Evolutionary conservation across 2,329 filamentous ascomycete species (phyloP).

Genomic region (Conoideocrella luteorostrata): DNA sequence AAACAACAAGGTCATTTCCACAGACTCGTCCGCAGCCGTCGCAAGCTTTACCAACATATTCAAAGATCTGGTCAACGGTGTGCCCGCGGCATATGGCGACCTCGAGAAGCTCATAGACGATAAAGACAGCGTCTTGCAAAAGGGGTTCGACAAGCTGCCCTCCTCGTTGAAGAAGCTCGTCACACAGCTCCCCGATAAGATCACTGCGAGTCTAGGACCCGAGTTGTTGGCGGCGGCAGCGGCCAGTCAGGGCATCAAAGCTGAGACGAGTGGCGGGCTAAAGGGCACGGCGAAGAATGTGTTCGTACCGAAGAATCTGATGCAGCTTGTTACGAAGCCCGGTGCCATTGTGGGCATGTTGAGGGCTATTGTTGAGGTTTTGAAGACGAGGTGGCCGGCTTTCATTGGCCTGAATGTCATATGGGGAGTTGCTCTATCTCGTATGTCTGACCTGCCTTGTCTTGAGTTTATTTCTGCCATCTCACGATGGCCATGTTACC

Average conservation of each 20-base stretch:
- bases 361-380: slow-evolving; percentile 81
- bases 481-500: too few species aligned
- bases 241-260: slow-evolving; percentile 62
- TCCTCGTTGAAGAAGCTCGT: slow-evolving; percentile 79
- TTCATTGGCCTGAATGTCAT: slow-evolving; percentile 88
- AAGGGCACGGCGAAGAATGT: slow-evolving; percentile 60
- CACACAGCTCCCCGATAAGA: slow-evolving; percentile 73
- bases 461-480: neutral
- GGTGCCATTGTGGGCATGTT: slow-evolving; percentile 81
- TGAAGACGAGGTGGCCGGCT: slow-evolving; percentile 83
- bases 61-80: slow-evolving; percentile 86
- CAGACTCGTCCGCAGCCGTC: slow-evolving; percentile 75
- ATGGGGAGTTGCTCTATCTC: slow-evolving; percentile 80
- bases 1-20: slow-evolving; percentile 81
- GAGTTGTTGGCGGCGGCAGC: slow-evolving; percentile 76
- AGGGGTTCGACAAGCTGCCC: slow-evolving; percentile 63
- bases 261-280: slow-evolving; percentile 49
- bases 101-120: slow-evolving; percentile 60
- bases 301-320: slow-evolving; percentile 64
- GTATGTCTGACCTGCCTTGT: slow-evolving; percentile 43
- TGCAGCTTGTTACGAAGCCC: slow-evolving; percentile 76
- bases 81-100: slow-evolving; percentile 87
- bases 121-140: slow-evolving; percentile 52
- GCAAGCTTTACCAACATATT: slow-evolving; percentile 83
- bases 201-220: slow-evolving; percentile 69